These are phyloP conservation scores for Suillus variegatus DNA, from an alignment of 768 basidiomycete species.

Conservation along the genomic window DNA sequence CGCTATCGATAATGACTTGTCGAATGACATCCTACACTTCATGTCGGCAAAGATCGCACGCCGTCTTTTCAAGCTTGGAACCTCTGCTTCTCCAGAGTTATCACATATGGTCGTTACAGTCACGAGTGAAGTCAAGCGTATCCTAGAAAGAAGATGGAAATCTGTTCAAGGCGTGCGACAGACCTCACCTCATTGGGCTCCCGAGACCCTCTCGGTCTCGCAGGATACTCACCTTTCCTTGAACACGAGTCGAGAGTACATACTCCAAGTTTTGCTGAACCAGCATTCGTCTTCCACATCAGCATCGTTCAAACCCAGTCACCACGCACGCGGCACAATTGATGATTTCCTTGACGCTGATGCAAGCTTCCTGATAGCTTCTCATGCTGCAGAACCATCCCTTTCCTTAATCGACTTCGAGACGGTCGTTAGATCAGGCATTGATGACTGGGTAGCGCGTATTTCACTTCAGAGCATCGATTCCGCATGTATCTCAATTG, in stretches of 20 bases:
- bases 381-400: slow-evolving; percentile 15
- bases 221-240: slow-evolving; percentile 38
- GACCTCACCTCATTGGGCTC: slow-evolving; percentile 32
- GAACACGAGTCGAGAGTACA: slow-evolving; percentile 26
- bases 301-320: slow-evolving; percentile 3
- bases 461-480: slow-evolving; percentile 11
- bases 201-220: slow-evolving; percentile 26
- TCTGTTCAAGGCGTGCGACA: slow-evolving; percentile 31
- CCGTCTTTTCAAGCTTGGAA: slow-evolving; percentile 39
- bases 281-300: background rate
- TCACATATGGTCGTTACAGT: slow-evolving; percentile 7
- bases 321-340: slow-evolving; percentile 16
- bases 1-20: slow-evolving; percentile 2
- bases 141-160: slow-evolving; percentile 38
- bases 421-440: slow-evolving; percentile 25
- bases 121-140: slow-evolving; percentile 17
- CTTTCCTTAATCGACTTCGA: slow-evolving; percentile 40
- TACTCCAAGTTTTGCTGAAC: slow-evolving; percentile 21
- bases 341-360: slow-evolving; percentile 20
- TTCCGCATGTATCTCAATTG: slow-evolving; percentile 21
- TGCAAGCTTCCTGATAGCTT: slow-evolving; percentile 15
- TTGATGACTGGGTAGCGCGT: slow-evolving; percentile 36
- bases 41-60: slow-evolving; percentile 40
- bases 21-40: slow-evolving; percentile 38
- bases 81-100: slow-evolving; percentile 19